phyloP scores from a whole-genome alignment of 371 early-diverging fungal genomes.

The Mortierella sp. region DNA sequence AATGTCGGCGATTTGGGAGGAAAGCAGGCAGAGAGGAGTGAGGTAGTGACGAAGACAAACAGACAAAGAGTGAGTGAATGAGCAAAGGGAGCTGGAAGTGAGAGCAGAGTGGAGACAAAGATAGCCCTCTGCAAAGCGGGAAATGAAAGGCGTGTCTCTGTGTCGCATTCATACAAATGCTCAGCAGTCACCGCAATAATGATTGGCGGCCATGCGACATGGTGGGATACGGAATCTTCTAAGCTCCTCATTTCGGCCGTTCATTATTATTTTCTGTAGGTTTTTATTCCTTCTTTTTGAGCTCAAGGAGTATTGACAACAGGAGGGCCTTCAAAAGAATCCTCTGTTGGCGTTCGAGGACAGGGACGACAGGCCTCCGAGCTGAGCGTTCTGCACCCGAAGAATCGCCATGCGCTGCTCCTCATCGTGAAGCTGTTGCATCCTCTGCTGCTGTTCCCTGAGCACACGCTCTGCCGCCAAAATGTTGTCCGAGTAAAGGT shows the following conservation, averaged over 20 bases:
- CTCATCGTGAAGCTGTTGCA: conserved; percentile 45
- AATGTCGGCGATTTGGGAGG: neutral
- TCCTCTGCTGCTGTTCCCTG: conserved; percentile 50
- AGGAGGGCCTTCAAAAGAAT: conserved; percentile 23
- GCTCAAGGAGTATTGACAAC: neutral
- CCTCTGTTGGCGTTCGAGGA: conserved; percentile 37
- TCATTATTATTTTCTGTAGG: neutral
- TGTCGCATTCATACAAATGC: neutral
- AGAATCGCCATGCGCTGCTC: conserved; percentile 45
- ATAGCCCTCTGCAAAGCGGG: too few species aligned
- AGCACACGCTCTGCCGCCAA: conserved; percentile 50
- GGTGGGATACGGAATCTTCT: neutral
- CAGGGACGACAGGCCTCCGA: conserved; percentile 30
- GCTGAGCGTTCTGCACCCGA: conserved; percentile 36
- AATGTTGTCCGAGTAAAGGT: conserved; percentile 47
- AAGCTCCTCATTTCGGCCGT: neutral
- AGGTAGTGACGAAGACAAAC: neutral
- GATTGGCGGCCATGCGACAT: neutral
- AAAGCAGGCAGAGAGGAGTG: neutral
- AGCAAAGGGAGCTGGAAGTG: neutral
- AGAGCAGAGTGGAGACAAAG: neutral
- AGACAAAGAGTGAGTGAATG: neutral
- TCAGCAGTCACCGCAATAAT: conserved; percentile 1
- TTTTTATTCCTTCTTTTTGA: neutral
- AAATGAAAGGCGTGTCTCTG: neutral